Conservation (phyloP, 441 rosid species). For the Populus hybrid region DNA sequence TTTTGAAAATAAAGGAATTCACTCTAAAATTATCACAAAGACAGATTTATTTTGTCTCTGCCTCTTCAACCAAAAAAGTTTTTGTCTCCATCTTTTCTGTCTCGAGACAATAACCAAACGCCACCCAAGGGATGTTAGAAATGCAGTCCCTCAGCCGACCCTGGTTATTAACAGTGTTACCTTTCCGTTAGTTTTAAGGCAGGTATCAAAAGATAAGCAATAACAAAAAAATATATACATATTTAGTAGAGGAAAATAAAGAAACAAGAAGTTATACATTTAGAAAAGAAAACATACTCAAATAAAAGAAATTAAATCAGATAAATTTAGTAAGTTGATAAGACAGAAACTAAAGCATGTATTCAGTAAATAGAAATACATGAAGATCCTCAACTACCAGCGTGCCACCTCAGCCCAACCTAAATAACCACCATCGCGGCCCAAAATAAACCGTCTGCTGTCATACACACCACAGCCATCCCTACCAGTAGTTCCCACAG, state of each 20-base stretch:
- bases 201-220: background rate
- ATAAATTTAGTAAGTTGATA: background rate
- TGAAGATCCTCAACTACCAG: background rate
- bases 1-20: too few species aligned
- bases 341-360: too few species aligned
- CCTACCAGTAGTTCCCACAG: background rate
- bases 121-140: too few species aligned
- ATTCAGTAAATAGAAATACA: background rate
- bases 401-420: background rate
- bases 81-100: too few species aligned
- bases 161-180: background rate
- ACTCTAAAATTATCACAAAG: too few species aligned
- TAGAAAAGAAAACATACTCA: background rate
- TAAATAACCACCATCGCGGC: background rate
- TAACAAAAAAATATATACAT: too few species aligned
- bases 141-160: background rate
- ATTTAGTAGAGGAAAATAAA: background rate
- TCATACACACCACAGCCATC: background rate
- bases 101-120: too few species aligned
- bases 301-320: background rate
- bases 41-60: too few species aligned
- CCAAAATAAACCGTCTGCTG: background rate
- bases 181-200: background rate
- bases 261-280: background rate
- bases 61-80: too few species aligned